Evolutionary conservation across 2,329 filamentous ascomycete species (phyloP).

Genomic region (Blumeriella jaapii): DNA sequence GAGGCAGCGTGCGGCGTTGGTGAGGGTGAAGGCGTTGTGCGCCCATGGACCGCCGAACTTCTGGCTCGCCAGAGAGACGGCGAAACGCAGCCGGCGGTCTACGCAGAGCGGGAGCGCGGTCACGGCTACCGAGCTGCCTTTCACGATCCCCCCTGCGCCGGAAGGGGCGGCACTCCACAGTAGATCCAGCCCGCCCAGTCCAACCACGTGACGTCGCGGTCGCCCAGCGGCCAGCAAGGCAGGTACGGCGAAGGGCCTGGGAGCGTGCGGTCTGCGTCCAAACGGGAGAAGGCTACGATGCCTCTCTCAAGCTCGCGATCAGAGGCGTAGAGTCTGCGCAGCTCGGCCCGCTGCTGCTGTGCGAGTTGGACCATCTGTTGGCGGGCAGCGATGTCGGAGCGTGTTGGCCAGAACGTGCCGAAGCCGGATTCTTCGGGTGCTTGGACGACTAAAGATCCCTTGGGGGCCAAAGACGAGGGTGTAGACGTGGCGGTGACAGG

Average conservation of each 20-base stretch:
- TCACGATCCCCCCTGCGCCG: slow-evolving; percentile 3
- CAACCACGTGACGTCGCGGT: slow-evolving; percentile 3
- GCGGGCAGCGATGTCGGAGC: slow-evolving; percentile 1
- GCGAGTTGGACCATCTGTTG: neutral
- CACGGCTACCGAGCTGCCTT: slow-evolving; percentile 3
- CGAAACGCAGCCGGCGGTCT: slow-evolving; percentile 4
- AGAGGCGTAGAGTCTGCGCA: slow-evolving; percentile 5
- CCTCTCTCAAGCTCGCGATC: neutral
- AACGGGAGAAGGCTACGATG: neutral
- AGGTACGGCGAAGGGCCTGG: neutral
- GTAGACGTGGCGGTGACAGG: slow-evolving; percentile 4
- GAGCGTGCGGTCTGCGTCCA: neutral
- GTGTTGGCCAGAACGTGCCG: slow-evolving; percentile 5
- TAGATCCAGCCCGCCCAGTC: slow-evolving; percentile 1
- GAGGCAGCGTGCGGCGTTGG: slow-evolving; percentile 2
- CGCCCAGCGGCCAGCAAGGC: neutral
- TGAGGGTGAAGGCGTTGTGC: slow-evolving; percentile 1
- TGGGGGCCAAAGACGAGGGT: slow-evolving; percentile 1
- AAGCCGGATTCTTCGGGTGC: neutral
- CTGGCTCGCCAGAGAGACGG: neutral
- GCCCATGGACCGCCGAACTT: slow-evolving; percentile 2
- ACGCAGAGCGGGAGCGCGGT: slow-evolving; percentile 5
- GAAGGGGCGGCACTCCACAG: neutral
- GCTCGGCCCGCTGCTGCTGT: neutral
- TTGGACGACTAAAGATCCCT: neutral